Percentiles rank a stretch among this genome's conserved stretches.
phyloP scores from a whole-genome alignment of 2,329 filamentous ascomycete genomes.

The Monosporascus sp. region DNA sequence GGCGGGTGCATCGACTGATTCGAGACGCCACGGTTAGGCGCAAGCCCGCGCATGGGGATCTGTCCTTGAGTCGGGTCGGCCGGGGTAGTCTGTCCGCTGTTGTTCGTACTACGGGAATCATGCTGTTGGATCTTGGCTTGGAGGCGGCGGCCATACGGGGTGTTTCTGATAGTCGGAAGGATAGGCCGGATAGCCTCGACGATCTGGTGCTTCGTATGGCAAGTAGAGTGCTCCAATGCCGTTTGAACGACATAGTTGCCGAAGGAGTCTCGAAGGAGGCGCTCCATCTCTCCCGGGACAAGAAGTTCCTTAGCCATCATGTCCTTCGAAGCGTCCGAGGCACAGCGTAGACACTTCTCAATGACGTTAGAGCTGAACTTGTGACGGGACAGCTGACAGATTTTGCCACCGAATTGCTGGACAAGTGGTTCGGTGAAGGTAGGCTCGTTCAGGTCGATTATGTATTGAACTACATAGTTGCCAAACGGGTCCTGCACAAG shows the following conservation, averaged over 20 bases:
- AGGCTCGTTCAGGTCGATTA: slow-evolving; percentile 85
- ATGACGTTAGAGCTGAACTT: slow-evolving; percentile 99
- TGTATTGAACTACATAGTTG: slow-evolving; percentile 99
- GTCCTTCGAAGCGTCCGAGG: slow-evolving; percentile 67
- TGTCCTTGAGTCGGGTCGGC: slow-evolving; percentile 50
- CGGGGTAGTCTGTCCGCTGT: slow-evolving; percentile 46
- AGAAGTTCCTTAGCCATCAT: slow-evolving; percentile 81
- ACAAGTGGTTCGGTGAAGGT: slow-evolving; percentile 87
- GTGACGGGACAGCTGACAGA: slow-evolving; percentile 74
- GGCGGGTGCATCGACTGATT: slow-evolving; percentile 32
- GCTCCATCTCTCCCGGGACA: slow-evolving; percentile 70
- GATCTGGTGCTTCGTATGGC: slow-evolving; percentile 65
- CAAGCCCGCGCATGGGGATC: slow-evolving; percentile 39
- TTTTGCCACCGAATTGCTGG: slow-evolving; percentile 68
- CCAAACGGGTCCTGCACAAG: slow-evolving; percentile 96
- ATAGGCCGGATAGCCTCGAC: slow-evolving; percentile 83
- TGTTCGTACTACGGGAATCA: slow-evolving; percentile 40
- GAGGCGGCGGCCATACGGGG: slow-evolving; percentile 90
- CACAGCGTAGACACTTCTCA: slow-evolving; percentile 89
- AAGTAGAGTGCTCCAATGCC: slow-evolving; percentile 78
- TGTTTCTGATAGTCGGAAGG: slow-evolving; percentile 77
- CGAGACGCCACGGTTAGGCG: slow-evolving; percentile 37
- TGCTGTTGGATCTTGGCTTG: slow-evolving; percentile 74
- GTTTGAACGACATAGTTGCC: slow-evolving; percentile 99
- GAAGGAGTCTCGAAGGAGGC: slow-evolving; percentile 83